Evolutionary conservation across 2,329 filamentous ascomycete genomes (phyloP), one percentile per base, ranked within the genome.

Genomic region (Lasiodiplodia theobromae): DNA sequence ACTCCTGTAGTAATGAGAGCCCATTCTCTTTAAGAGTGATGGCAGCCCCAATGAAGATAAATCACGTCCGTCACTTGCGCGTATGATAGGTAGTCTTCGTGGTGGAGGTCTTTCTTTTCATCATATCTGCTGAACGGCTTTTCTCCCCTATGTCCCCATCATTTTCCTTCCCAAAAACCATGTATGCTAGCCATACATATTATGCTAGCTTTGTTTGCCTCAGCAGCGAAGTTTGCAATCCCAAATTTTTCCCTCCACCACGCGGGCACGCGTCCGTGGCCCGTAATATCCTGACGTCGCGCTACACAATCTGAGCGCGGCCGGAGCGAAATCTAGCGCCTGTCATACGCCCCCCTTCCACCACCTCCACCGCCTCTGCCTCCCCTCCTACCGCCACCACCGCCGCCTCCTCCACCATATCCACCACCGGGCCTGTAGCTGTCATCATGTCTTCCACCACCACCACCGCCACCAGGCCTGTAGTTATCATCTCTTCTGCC

Each of bases 291-390:
- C 44, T 11, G 44, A 47, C 44, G 44, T 47, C 14, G 18, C 44
- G 44, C 44, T 47, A 47, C 44, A 21, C 0, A 10, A 11, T 11
- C 31, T 47, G 44, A 47, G 18, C 44, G 10, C 21, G 18, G 10
- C 16, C 37, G n/a, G 70, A 47, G 51, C 69, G 56, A 12, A 69
- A 60, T 21, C 18, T 52, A 67, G 21, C 56, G 54, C 65, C 68
- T 68, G 31, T 51, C 65, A 34, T 68, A 69, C 25, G 73, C 70
- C 1, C 71, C 70, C 2, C 70, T 72, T n/a, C 64, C 68, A 49
- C 70, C 67, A 44, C 75, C 73, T 31, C 76, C 75, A n/a, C 73
- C 71, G 31, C 73, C 70, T 14, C 76, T 73, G 8, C 75, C 70
- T 10, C 73, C 71, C 14, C 40, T 18, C 44, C 65, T 49, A 7